A percentile compares a stretch with the other conserved stretches of the same genome.
Conservation (phyloP, 768 basidiomycete species). For the Leucogyrophana mollusca region DNA sequence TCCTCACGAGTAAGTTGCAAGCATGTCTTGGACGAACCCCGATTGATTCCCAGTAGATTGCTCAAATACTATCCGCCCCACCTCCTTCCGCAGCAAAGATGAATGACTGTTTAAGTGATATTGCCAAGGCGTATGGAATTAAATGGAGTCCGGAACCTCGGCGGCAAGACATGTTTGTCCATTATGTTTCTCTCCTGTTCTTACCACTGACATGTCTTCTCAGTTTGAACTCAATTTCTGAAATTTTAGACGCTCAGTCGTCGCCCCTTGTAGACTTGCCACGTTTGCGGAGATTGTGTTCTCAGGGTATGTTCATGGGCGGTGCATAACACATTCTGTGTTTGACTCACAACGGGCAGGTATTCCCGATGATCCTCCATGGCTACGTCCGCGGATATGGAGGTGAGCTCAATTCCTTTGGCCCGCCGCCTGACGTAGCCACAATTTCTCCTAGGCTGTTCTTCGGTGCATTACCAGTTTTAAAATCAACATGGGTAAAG, state of each 20-base stretch:
- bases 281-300: constrained; percentile 54
- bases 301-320: constrained; percentile 47
- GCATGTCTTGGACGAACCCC: background rate
- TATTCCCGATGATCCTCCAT: constrained; percentile 69
- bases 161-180: constrained; percentile 60
- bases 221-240: constrained; percentile 49
- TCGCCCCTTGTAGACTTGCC: constrained; percentile 54
- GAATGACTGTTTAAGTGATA: constrained; percentile 51
- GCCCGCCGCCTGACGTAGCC: constrained; percentile 8
- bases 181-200: background rate
- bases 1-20: constrained; percentile 43
- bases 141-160: constrained; percentile 62
- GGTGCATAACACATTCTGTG: background rate
- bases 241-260: constrained; percentile 52
- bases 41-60: constrained; percentile 34
- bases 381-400: constrained; percentile 78
- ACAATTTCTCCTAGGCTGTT: constrained; percentile 43
- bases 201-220: constrained; percentile 5
- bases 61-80: constrained; percentile 50
- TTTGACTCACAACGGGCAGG: constrained; percentile 39
- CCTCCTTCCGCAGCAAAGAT: constrained; percentile 56
- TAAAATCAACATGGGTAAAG: constrained; percentile 57
- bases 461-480: constrained; percentile 56
- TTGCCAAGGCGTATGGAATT: constrained; percentile 53
- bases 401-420: constrained; percentile 45